These are phyloP conservation scores for Scleromitrula shiraiana DNA, from an alignment of 2,329 filamentous ascomycete species.

Conservation along the genomic window DNA sequence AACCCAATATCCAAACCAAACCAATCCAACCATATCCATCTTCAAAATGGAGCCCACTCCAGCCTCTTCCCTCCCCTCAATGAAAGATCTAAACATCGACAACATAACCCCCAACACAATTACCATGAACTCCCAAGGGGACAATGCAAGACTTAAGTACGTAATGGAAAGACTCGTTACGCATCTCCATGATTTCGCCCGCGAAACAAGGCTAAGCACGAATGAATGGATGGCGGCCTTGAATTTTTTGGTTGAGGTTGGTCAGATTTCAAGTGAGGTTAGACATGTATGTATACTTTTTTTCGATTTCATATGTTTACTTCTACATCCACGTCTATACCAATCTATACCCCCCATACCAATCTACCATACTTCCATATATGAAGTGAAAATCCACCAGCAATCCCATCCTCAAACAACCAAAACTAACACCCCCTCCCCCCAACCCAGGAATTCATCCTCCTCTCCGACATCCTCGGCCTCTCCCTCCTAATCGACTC, in stretches of 20 bases:
- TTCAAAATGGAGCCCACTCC: conserved; percentile 21
- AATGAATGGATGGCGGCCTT: conserved; percentile 72
- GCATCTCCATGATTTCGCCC: conserved; percentile 74
- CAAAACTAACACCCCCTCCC: no score
- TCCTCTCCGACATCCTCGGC: conserved; percentile 71
- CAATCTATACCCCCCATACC: no score
- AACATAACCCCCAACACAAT: conserved; percentile 74
- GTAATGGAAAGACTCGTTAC: conserved; percentile 65
- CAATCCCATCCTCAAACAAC: no score
- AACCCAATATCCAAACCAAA: no score
- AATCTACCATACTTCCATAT: no score
- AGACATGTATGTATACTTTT: conserved; percentile 49
- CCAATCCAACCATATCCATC: no score
- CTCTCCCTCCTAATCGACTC: conserved; percentile 73
- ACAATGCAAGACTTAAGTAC: conserved; percentile 59
- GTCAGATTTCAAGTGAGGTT: conserved; percentile 66
- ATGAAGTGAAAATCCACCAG: no score
- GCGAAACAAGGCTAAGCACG: conserved; percentile 68
- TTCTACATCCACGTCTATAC: no score
- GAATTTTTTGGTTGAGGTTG: conserved; percentile 62
- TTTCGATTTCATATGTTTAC: no score
- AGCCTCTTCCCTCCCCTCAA: conserved; percentile 32
- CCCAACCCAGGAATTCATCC: conserved; percentile 73
- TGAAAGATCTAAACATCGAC: conserved; percentile 67
- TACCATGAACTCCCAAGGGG: conserved; percentile 64